Evolutionary conservation across 176 grass and related monocot species (phyloP), one percentile per base, ranked within the genome.

Genomic region (Oryza australiensis): DNA sequence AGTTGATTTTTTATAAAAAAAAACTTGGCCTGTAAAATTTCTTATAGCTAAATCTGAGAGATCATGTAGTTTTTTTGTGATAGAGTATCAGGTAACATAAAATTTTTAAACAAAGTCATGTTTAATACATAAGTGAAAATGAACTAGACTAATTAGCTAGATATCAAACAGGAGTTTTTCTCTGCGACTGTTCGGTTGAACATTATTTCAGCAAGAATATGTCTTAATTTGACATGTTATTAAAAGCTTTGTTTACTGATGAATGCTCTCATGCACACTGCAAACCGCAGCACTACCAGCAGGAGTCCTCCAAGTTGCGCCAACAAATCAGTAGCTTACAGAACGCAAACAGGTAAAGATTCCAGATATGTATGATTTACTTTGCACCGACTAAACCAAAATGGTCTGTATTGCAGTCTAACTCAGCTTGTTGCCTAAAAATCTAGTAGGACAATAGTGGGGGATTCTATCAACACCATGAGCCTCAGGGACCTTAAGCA

Each of bases 281-380:
- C 62, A 24, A 62, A 74, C 68, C 62, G 57, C 82, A 99, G 97
- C 73, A 94, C 66, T 99, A 94, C 91, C 87, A 93, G 83, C 87
- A 99, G 72, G 97, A 99, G 74, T 87, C 91, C 10, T 43, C 82
- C 16, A 99, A 99, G 79, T 83, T 99, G 73, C 97, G 91, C 6
- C 82, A 91, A 35, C 80, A 76, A 27, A 90, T 99, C 70, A 85
- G 68, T 76, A 78, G 79, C 72, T 75, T 99, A 62, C 89, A 94
- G 51, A 95, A 88, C 70, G 34, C 89, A 79, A 95, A 95, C 85
- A 99, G 91, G 97, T 99, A 64, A 7, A 24, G 66, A 23, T 34
- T 20, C 29, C 2, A 20, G 48, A 73, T 71, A 38, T 57, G 14
- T 57, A 46, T 77, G 11, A 10, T 24, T 70, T 63, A 45, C 26